Evolutionary conservation across 208 protist genomes (phyloP), one percentile per base, ranked within the genome.

Genomic region (Leishmania arabica): DNA sequence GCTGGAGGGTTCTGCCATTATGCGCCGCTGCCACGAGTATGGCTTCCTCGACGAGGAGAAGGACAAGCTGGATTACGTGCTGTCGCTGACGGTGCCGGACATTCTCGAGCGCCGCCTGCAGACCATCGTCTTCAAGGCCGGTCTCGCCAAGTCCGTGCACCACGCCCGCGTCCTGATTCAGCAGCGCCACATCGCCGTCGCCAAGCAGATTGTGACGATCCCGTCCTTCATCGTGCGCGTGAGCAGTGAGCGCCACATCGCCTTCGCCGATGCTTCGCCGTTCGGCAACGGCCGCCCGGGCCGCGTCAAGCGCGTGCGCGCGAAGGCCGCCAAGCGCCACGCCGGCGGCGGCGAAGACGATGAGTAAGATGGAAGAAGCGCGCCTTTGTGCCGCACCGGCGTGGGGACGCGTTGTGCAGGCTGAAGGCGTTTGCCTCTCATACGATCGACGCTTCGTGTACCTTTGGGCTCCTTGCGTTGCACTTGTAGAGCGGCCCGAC

Each of bases 81-180:
- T 99, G 42, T 98, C 95, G 58, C 98, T 99, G 60, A 99, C 99
- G 84, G 91, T 99, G 73, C 94, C 99, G 75, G 99, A 99, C 88
- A 99, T 99, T 93, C 94, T 99, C 51, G 99, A 99, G 90, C 98
- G 99, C 87, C 98, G 99, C 86, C 99, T 99, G 73, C 99, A 99
- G 95, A 99, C 99, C 56, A 87, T 99, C 74, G 98, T 99, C 49
- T 99, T 99, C 96, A 99, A 99, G 91, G 89, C 95, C 21, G 97
- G 96, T 76, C 95, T 99, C 77, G 99, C 99, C 87, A 99, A 99
- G 91, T 99, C 99, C 51, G 99, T 99, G 85, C 99, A 99, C 95
- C 99, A 99, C 93, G 99, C 99, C 83, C 99, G 99, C 89, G 96
- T 99, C 49, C 93, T 99, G 45, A 99, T 99, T 92, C 90, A 95